Conservation (phyloP, 345 rosid species). For the Bretschneidera sinensis region DNA sequence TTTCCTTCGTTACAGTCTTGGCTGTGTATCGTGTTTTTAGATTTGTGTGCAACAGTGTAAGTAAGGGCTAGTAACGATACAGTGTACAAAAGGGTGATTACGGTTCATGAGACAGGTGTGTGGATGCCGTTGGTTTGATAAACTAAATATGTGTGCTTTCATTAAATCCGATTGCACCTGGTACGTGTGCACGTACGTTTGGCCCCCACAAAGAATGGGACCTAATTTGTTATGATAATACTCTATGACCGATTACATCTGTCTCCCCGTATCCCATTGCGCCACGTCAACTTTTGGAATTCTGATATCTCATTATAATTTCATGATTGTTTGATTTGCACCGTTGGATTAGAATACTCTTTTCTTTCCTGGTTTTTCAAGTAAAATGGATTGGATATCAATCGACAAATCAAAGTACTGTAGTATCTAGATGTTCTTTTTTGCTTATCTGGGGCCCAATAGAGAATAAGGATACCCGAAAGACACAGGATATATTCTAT, state of each 20-base stretch:
- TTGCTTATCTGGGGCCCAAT: background rate
- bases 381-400: background rate
- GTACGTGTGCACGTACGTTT: slow-evolving; percentile 15
- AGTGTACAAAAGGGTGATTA: slow-evolving; percentile 1
- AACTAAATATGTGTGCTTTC: background rate
- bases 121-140: slow-evolving; percentile 1
- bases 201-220: slow-evolving; percentile 11
- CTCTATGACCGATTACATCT: background rate
- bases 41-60: background rate
- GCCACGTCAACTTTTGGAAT: slow-evolving; percentile 11
- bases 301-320: background rate
- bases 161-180: background rate
- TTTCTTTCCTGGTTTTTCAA: background rate
- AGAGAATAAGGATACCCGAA: background rate
- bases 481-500: background rate
- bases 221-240: background rate
- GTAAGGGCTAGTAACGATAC: background rate
- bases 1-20: background rate
- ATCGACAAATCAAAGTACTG: background rate
- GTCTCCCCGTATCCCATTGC: background rate
- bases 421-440: background rate
- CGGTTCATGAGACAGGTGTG: background rate
- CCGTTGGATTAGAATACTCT: background rate
- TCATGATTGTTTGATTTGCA: background rate
- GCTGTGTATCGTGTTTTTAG: no score